These are phyloP conservation scores for Avena eriantha DNA, from an alignment of 176 grass and related monocot genomes.

Conservation along the genomic window DNA sequence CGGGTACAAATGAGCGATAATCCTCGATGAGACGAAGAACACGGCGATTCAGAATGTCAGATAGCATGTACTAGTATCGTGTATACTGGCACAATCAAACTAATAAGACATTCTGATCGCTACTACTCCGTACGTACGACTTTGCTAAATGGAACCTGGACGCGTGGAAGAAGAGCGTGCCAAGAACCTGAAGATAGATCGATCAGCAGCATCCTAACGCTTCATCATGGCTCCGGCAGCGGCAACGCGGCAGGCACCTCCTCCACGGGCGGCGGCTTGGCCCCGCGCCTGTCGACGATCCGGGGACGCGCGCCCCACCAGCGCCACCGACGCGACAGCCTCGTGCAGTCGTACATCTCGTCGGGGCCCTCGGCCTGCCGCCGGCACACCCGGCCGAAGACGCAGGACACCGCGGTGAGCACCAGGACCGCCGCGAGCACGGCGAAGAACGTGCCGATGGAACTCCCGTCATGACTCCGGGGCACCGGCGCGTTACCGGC, in stretches of 20 bases:
- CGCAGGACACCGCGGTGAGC: conserved; percentile 74
- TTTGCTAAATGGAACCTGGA: background rate
- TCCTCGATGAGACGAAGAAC: conserved; percentile 8
- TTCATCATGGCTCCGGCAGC: conserved; percentile 73
- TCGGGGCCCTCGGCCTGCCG: conserved; percentile 58
- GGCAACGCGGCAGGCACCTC: conserved; percentile 44
- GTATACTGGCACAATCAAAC: background rate
- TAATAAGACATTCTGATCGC: background rate
- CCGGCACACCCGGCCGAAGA: conserved; percentile 72
- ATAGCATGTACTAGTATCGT: background rate
- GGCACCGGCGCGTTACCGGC: background rate
- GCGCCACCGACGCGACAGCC: conserved; percentile 51
- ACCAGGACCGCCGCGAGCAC: conserved; percentile 72
- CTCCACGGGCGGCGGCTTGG: conserved; percentile 38
- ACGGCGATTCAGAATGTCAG: background rate
- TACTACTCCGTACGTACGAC: background rate
- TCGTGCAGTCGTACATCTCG: conserved; percentile 68
- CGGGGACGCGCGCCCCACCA: conserved; percentile 40
- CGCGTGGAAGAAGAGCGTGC: background rate
- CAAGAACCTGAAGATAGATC: conserved; percentile 31
- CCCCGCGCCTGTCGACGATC: conserved; percentile 39
- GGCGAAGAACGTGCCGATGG: conserved; percentile 73
- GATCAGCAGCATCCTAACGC: conserved; percentile 12
- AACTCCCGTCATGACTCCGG: conserved; percentile 27
- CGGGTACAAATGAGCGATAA: conserved; percentile 3